These are phyloP conservation scores for Lyophyllum semitale DNA, from an alignment of 768 basidiomycete genomes.

Conservation along the genomic window DNA sequence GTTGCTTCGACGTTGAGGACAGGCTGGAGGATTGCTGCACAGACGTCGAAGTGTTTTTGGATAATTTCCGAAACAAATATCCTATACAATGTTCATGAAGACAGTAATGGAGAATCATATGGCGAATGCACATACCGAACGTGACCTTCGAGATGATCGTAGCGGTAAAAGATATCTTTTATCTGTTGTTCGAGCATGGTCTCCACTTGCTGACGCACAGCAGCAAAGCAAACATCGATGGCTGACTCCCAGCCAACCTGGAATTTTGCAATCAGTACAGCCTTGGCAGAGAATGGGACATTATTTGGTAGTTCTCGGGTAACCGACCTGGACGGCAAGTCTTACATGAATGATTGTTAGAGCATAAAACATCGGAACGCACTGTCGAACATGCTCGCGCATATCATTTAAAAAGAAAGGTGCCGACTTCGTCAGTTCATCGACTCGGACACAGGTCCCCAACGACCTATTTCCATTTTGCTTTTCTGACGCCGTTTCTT, in stretches of 20 bases:
- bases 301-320: slow-evolving; percentile 40
- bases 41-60: slow-evolving; percentile 18
- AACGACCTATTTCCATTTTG: slow-evolving; percentile 12
- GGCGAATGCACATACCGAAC: slow-evolving; percentile 32
- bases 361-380: slow-evolving; percentile 5
- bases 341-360: neutral
- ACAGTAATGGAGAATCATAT: neutral
- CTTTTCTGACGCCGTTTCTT: neutral
- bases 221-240: slow-evolving; percentile 23
- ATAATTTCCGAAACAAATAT: slow-evolving; percentile 21
- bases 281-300: slow-evolving; percentile 38
- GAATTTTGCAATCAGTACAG: slow-evolving; percentile 30
- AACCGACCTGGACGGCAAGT: slow-evolving; percentile 27
- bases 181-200: slow-evolving; percentile 30
- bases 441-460: neutral
- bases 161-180: slow-evolving; percentile 40
- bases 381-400: slow-evolving; percentile 32
- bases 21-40: slow-evolving; percentile 24
- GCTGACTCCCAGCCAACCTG: slow-evolving; percentile 31
- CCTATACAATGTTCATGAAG: slow-evolving; percentile 6
- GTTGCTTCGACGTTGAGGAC: slow-evolving; percentile 34
- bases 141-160: slow-evolving; percentile 31
- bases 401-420: slow-evolving; percentile 33
- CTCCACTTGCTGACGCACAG: slow-evolving; percentile 27
- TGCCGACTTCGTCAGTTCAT: slow-evolving; percentile 16